These are phyloP conservation scores for Pseudogymnoascus sp. DNA, from an alignment of 2,329 filamentous ascomycete species.

Conservation along the genomic window DNA sequence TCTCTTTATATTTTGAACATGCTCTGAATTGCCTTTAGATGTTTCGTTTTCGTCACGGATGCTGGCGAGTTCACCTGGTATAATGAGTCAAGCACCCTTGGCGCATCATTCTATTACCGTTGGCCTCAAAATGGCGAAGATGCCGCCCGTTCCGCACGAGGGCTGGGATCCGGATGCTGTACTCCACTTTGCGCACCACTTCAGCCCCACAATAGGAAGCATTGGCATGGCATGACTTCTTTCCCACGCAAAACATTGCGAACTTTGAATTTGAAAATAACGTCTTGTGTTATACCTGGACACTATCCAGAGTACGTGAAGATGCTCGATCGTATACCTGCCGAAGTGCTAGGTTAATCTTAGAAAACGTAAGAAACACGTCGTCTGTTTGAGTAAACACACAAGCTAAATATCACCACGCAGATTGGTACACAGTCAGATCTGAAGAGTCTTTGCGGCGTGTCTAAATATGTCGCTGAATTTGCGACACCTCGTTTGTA, in stretches of 20 bases:
- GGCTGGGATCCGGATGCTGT: no score
- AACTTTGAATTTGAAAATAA: neutral
- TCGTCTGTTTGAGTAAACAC: neutral
- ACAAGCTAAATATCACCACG: neutral
- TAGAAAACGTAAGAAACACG: neutral
- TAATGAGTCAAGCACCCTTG: no score
- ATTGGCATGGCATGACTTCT: no score
- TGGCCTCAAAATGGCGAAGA: no score
- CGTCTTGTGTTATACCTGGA: neutral
- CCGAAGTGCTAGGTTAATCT: neutral
- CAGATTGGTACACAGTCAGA: neutral
- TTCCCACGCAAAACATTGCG: neutral
- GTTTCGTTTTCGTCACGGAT: no score
- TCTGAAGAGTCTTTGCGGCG: neutral
- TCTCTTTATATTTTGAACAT: no score
- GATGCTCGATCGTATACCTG: neutral
- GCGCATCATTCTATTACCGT: no score
- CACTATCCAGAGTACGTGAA: neutral
- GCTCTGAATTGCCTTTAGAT: no score
- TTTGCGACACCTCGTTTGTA: neutral
- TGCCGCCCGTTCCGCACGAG: no score
- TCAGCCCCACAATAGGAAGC: no score
- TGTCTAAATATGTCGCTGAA: constrained; percentile 1
- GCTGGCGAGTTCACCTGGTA: no score
- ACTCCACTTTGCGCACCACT: no score